Conservation (phyloP, 1,284 basidiomycete species). For the Fomitopsis palustris region DNA sequence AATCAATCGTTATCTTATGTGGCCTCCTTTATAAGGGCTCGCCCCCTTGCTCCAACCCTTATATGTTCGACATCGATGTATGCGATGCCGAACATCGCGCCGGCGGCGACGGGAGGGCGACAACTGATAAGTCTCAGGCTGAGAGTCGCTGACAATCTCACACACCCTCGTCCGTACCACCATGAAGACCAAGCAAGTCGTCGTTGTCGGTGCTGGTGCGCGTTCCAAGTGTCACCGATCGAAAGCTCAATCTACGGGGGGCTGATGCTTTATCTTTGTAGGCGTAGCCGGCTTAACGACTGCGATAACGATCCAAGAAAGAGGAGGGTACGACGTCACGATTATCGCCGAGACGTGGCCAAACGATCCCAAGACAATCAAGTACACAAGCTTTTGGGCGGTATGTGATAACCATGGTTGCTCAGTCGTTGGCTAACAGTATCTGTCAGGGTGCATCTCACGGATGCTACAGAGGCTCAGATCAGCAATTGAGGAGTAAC, state of each 20-base stretch:
- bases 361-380: slow-evolving; percentile 62
- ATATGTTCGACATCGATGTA: slow-evolving; percentile 1
- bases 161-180: background rate
- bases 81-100: background rate
- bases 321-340: slow-evolving; percentile 52
- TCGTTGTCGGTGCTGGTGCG: slow-evolving; percentile 9
- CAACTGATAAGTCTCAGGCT: background rate
- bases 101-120: background rate
- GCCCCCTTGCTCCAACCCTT: background rate
- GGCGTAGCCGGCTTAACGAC: slow-evolving; percentile 74
- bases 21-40: background rate
- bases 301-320: slow-evolving; percentile 61
- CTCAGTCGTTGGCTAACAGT: no score
- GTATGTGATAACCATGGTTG: slow-evolving; percentile 36
- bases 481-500: slow-evolving; percentile 47
- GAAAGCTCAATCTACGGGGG: no score
- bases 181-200: slow-evolving; percentile 3
- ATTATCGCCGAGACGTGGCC: slow-evolving; percentile 67
- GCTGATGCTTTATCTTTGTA: slow-evolving; percentile 21
- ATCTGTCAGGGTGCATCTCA: slow-evolving; percentile 59
- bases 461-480: slow-evolving; percentile 50
- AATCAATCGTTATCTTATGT: background rate
- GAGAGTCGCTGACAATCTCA: background rate
- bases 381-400: slow-evolving; percentile 82
- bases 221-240: no score